These are phyloP conservation scores for Parachaetomium inaequale DNA, from an alignment of 495 filamentous ascomycete species.

Conservation along the genomic window DNA sequence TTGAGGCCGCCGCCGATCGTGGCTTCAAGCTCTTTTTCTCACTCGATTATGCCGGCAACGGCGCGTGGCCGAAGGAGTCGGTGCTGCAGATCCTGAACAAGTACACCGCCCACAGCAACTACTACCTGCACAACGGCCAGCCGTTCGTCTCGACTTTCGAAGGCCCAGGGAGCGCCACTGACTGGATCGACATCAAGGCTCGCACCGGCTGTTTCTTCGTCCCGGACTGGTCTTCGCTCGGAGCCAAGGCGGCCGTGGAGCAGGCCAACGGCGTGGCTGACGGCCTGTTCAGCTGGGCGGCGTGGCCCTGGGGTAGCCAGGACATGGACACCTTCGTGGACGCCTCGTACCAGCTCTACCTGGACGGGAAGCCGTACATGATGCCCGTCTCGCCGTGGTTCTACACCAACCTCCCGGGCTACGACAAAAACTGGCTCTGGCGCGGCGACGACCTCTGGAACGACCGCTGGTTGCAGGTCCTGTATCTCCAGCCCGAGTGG, in stretches of 20 bases:
- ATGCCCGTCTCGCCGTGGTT: constrained; percentile 63
- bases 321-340: constrained; percentile 42
- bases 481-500: constrained; percentile 50
- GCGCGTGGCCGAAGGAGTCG: constrained; percentile 19
- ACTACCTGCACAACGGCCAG: constrained; percentile 48
- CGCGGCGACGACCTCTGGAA: constrained; percentile 55
- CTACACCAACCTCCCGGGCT: constrained; percentile 50
- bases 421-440: not conserved
- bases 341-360: constrained; percentile 24
- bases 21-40: constrained; percentile 42
- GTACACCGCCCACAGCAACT: constrained; percentile 37
- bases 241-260: constrained; percentile 8
- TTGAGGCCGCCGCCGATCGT: constrained; percentile 28
- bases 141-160: constrained; percentile 55
- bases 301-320: constrained; percentile 35
- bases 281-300: constrained; percentile 49
- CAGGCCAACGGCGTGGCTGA: constrained; percentile 45
- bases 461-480: constrained; percentile 54
- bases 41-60: constrained; percentile 35
- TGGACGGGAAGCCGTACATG: constrained; percentile 34
- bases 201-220: constrained; percentile 31
- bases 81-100: constrained; percentile 26
- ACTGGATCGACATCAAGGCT: constrained; percentile 33
- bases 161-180: constrained; percentile 30
- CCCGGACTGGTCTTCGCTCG: constrained; percentile 33